Conservation (phyloP, 2,329 filamentous ascomycete species). For the Fusarium anguioides region DNA sequence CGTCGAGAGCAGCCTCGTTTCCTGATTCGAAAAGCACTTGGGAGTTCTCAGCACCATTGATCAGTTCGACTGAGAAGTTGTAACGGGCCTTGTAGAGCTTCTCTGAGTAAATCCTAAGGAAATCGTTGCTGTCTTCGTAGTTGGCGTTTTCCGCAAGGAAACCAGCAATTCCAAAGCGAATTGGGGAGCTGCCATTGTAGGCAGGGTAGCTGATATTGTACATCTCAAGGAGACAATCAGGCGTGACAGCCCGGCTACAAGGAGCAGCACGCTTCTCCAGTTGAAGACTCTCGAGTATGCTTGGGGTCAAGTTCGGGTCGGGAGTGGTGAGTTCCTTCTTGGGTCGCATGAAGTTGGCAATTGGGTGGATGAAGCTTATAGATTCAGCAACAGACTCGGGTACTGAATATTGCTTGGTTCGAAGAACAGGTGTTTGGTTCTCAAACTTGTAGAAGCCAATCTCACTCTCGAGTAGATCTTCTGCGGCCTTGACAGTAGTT, state of each 20-base stretch:
- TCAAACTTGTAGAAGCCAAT: constrained; percentile 57
- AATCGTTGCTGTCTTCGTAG: constrained; percentile 55
- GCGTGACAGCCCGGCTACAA: constrained; percentile 51
- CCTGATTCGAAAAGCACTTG: constrained; percentile 54
- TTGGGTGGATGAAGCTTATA: constrained; percentile 60
- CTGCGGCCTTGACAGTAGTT: constrained; percentile 53
- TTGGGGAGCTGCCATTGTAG: constrained; percentile 47
- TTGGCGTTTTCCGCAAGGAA: constrained; percentile 62
- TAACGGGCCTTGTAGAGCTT: constrained; percentile 50
- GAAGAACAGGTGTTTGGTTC: constrained; percentile 52
- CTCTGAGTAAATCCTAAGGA: constrained; percentile 52
- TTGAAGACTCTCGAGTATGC: constrained; percentile 7
- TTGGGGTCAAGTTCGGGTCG: constrained; percentile 10
- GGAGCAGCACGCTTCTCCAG: constrained; percentile 43
- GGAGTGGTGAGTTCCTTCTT: constrained; percentile 45
- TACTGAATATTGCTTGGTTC: constrained; percentile 58
- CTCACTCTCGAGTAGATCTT: constrained; percentile 55
- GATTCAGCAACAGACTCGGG: constrained; percentile 53
- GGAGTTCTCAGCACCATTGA: constrained; percentile 59
- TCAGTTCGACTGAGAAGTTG: constrained; percentile 54
- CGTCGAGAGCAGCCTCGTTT: constrained; percentile 60
- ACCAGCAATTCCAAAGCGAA: constrained; percentile 59
- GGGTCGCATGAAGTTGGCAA: constrained; percentile 62
- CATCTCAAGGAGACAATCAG: constrained; percentile 56
- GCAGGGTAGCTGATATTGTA: constrained; percentile 58